Conservation (phyloP, 306 rosid species). For the Parietaria judaica region DNA sequence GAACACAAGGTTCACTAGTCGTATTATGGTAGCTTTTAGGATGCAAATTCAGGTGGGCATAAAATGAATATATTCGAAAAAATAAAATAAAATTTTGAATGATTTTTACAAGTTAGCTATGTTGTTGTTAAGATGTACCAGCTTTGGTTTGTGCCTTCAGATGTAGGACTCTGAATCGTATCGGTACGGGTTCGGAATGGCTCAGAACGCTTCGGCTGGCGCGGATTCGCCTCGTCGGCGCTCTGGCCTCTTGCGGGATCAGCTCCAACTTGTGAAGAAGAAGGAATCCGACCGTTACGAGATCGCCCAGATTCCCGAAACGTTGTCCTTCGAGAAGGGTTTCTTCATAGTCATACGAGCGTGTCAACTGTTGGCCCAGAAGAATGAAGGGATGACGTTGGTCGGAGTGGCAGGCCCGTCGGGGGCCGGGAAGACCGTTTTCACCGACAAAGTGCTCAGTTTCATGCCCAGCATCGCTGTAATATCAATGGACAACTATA, state of each 20-base stretch:
- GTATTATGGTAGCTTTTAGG: no score
- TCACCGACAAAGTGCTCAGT: conserved; percentile 80
- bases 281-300: conserved; percentile 75
- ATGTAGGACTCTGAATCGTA: no score
- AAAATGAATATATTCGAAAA: no score
- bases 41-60: no score
- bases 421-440: conserved; percentile 96
- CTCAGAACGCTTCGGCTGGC: conserved; percentile 45
- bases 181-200: conserved; percentile 30
- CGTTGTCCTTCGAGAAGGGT: conserved; percentile 89
- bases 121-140: no score
- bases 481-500: conserved; percentile 91
- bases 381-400: conserved; percentile 71
- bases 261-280: conserved; percentile 70
- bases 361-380: conserved; percentile 85
- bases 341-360: conserved; percentile 94
- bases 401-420: conserved; percentile 99
- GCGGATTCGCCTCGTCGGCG: conserved; percentile 69
- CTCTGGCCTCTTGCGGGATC: conserved; percentile 71
- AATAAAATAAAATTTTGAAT: no score
- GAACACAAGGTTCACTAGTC: no score
- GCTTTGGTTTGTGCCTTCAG: no score
- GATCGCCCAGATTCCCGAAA: conserved; percentile 66
- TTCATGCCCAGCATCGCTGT: conserved; percentile 95
- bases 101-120: no score